These are phyloP conservation scores for Aspergillus pseudonomiae DNA, from an alignment of 2,329 filamentous ascomycete species.

Conservation along the genomic window DNA sequence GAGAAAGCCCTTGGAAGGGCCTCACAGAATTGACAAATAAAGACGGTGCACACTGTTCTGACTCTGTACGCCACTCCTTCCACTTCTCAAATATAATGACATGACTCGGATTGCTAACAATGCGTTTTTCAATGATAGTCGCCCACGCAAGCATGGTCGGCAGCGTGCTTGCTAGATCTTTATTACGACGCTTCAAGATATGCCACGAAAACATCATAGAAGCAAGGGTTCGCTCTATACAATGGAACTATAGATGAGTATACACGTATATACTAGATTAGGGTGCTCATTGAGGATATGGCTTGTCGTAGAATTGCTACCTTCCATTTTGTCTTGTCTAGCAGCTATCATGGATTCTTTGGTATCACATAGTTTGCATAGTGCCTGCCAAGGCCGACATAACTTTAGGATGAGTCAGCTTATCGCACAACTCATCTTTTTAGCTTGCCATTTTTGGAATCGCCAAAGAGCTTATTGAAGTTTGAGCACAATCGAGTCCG, in stretches of 20 bases:
- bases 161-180: conserved; percentile 89
- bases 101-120: conserved; percentile 11
- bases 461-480: conserved; percentile 14
- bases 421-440: conserved; percentile 14
- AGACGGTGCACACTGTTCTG: conserved; percentile 77
- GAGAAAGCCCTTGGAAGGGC: conserved; percentile 82
- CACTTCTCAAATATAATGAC: conserved; percentile 3
- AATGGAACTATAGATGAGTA: conserved; percentile 2
- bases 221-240: not conserved
- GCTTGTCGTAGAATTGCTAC: not conserved
- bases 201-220: conserved; percentile 16
- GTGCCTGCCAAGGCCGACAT: not conserved
- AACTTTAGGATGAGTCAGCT: conserved; percentile 19
- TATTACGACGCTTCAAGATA: conserved; percentile 81
- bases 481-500: conserved; percentile 10
- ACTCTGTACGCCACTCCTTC: conserved; percentile 68
- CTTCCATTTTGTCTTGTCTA: not conserved
- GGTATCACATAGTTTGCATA: not conserved
- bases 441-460: conserved; percentile 17
- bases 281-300: not conserved
- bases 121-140: conserved; percentile 56
- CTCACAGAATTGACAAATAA: conserved; percentile 92
- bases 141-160: conserved; percentile 95
- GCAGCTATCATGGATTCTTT: not conserved
- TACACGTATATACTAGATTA: not conserved